Conservation (phyloP, 2,329 filamentous ascomycete species). For the Arthrobotrys megalospora region DNA sequence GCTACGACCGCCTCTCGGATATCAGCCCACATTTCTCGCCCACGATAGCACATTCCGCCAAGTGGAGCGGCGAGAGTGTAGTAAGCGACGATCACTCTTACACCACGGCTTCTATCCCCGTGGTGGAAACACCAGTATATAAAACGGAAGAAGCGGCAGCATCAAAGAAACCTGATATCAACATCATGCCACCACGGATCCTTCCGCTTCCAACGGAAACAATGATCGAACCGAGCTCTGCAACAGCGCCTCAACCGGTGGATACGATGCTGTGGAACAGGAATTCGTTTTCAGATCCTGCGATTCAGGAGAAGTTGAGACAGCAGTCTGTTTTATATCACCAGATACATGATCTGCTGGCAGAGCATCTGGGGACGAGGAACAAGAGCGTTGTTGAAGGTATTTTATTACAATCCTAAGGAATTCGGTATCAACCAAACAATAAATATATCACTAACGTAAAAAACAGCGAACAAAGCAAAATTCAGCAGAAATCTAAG, state of each 20-base stretch:
- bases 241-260: constrained; percentile 10
- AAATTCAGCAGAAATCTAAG: not conserved
- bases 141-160: not conserved
- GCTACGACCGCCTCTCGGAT: constrained; percentile 51
- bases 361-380: constrained; percentile 30
- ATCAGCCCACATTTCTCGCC: constrained; percentile 53
- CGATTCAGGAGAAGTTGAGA: constrained; percentile 39
- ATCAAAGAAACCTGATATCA: not conserved
- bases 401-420: not conserved
- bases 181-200: constrained; percentile 3
- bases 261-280: constrained; percentile 18
- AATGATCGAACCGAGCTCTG: constrained; percentile 20
- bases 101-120: not conserved
- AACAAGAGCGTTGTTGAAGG: constrained; percentile 35
- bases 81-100: constrained; percentile 20
- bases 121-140: constrained; percentile 1
- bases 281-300: constrained; percentile 44
- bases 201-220: constrained; percentile 11
- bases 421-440: not conserved
- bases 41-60: constrained; percentile 14
- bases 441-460: not conserved
- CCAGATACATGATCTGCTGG: constrained; percentile 49
- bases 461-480: constrained; percentile 2
- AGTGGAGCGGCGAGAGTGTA: constrained; percentile 21
- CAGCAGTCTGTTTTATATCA: constrained; percentile 52